A percentile compares a stretch with the other conserved stretches of the same genome.
Evolutionary conservation across 192 early-diverging fungal genomes (phyloP).

Genomic region (Backusella circina): DNA sequence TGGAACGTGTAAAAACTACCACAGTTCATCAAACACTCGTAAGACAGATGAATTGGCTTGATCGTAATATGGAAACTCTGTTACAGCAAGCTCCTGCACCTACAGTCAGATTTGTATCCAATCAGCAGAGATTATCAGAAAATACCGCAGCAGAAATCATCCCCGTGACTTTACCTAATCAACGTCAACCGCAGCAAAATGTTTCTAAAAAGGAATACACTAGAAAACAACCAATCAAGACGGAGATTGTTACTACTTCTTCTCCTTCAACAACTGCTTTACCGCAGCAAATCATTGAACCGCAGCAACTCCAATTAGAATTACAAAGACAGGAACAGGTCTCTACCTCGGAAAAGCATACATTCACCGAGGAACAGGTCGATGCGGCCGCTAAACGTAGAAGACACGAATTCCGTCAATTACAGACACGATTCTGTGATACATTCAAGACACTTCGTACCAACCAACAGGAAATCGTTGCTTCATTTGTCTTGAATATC

Average conservation of each 20-base stretch:
- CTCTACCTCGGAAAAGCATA: neutral
- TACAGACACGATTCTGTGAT: constrained; percentile 23
- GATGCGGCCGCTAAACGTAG: constrained; percentile 8
- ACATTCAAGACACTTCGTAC: neutral
- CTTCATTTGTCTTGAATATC: neutral
- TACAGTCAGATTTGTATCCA: constrained; percentile 25
- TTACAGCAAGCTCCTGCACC: constrained; percentile 56
- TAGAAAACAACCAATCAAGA: neutral
- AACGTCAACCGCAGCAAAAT: constrained; percentile 3
- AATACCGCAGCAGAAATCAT: neutral
- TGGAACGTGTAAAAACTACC: constrained; percentile 33
- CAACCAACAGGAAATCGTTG: neutral
- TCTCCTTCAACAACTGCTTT: neutral
- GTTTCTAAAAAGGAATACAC: neutral
- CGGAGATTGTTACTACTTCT: neutral
- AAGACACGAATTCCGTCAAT: constrained; percentile 13
- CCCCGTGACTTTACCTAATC: neutral
- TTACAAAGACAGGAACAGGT: neutral
- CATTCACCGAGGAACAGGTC: neutral
- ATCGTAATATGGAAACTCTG: constrained; percentile 56
- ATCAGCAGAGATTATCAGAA: neutral
- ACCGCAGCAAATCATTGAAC: neutral
- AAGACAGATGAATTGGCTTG: constrained; percentile 55
- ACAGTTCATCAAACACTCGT: constrained; percentile 29
- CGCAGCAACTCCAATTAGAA: neutral